A percentile compares a stretch with the other conserved stretches of the same genome.
Evolutionary conservation across 257 asterid species (phyloP).

Genomic region (Cynanchum wilfordii): DNA sequence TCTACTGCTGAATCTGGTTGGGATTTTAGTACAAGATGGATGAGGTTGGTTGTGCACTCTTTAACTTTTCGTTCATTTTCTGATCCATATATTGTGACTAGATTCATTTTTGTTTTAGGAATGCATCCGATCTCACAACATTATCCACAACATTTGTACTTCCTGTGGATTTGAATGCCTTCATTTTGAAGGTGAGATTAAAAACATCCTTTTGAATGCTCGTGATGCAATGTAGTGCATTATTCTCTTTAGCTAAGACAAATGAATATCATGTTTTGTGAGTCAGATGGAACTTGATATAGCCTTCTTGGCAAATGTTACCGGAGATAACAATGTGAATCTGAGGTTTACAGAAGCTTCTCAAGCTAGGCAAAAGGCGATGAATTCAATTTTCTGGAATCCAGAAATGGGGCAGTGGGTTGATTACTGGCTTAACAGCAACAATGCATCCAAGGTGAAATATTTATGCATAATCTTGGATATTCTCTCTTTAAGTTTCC

Average conservation of each 20-base stretch:
- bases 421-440: slow-evolving; percentile 67
- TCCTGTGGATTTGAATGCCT: slow-evolving; percentile 87
- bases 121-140: slow-evolving; percentile 65
- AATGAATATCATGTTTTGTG: slow-evolving; percentile 1
- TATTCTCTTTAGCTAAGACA: slow-evolving; percentile 4
- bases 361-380: slow-evolving; percentile 53
- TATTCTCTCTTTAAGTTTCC: not conserved
- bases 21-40: slow-evolving; percentile 97
- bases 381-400: slow-evolving; percentile 67
- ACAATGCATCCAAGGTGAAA: slow-evolving; percentile 33
- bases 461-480: slow-evolving; percentile 1
- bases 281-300: slow-evolving; percentile 88
- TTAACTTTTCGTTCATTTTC: not conserved
- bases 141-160: slow-evolving; percentile 59
- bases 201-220: not conserved
- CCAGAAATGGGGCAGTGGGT: slow-evolving; percentile 73
- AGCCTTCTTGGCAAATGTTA: slow-evolving; percentile 45
- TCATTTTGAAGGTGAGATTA: slow-evolving; percentile 60
- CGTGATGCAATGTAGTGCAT: not conserved
- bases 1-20: slow-evolving; percentile 95
- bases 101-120: slow-evolving; percentile 34
- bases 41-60: slow-evolving; percentile 50
- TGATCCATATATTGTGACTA: not conserved
- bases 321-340: slow-evolving; percentile 41
- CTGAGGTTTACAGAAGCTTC: slow-evolving; percentile 45